These are phyloP conservation scores for Emmonsiellopsis sp. DNA, from an alignment of 2,329 filamentous ascomycete species.

Conservation along the genomic window DNA sequence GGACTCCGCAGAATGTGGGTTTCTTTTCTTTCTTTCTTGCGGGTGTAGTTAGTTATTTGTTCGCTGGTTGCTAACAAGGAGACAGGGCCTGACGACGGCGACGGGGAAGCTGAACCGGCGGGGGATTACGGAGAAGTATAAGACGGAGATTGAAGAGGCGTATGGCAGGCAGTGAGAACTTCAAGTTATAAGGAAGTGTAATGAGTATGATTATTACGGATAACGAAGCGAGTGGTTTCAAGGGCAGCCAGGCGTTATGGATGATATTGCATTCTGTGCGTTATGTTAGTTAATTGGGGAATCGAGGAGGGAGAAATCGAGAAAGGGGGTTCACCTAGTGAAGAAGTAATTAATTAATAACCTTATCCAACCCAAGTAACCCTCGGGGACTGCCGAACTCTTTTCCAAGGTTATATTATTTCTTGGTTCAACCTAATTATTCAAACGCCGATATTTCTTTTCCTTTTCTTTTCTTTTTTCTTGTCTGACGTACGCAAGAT, in stretches of 20 bases:
- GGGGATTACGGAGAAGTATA: neutral
- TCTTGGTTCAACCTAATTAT: neutral
- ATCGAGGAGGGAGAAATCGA: too few relatives aligned
- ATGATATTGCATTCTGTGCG: too few relatives aligned
- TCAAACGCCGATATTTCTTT: too few relatives aligned
- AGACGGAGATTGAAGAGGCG: neutral
- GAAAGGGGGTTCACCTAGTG: too few relatives aligned
- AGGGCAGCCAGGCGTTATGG: too few relatives aligned
- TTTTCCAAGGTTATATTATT: too few relatives aligned
- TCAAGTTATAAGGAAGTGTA: neutral
- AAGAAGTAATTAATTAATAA: too few relatives aligned
- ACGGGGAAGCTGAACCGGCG: slow-evolving; percentile 1
- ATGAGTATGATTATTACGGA: neutral
- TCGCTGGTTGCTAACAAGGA: neutral
- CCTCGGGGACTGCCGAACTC: too few relatives aligned
- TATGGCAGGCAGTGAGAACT: neutral
- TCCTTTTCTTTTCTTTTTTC: too few relatives aligned
- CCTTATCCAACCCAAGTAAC: too few relatives aligned
- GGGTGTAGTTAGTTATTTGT: neutral
- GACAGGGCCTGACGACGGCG: slow-evolving; percentile 2
- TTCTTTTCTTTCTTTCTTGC: neutral
- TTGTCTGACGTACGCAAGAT: too few relatives aligned
- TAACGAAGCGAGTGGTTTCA: neutral
- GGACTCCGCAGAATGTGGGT: slow-evolving; percentile 47
- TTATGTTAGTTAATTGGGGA: too few relatives aligned